A percentile compares a stretch with the other conserved stretches of the same genome.
phyloP scores from a whole-genome alignment of 176 grass and related monocot species.

The Carex kokanica region DNA sequence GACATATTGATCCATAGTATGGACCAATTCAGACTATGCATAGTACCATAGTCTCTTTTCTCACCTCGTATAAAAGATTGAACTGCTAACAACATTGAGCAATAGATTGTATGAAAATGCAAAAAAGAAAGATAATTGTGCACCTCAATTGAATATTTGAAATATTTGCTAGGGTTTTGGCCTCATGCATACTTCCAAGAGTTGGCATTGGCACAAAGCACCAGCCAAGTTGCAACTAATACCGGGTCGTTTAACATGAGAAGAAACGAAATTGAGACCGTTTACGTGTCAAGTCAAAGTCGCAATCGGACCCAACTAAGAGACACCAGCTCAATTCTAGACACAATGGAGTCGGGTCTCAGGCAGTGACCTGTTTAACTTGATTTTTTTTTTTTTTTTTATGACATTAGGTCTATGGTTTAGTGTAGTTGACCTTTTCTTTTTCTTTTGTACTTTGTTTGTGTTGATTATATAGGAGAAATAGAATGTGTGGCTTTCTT shows the following conservation, averaged over 20 bases:
- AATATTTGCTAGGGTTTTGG: slow-evolving; percentile 48
- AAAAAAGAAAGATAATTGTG: neutral
- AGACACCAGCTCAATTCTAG: slow-evolving; percentile 42
- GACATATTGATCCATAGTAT: too few relatives aligned
- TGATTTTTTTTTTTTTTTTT: neutral
- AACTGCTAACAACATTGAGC: neutral
- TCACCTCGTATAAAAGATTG: neutral
- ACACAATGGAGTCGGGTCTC: slow-evolving; percentile 44
- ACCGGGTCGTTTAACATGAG: slow-evolving; percentile 38
- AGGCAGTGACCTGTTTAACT: slow-evolving; percentile 20
- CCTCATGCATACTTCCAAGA: slow-evolving; percentile 60
- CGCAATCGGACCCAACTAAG: slow-evolving; percentile 28
- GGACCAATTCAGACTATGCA: too few relatives aligned
- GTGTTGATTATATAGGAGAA: slow-evolving; percentile 1
- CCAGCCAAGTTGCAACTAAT: slow-evolving; percentile 15
- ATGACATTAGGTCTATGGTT: neutral
- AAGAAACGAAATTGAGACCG: slow-evolving; percentile 38
- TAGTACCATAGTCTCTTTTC: neutral
- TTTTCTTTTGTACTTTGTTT: neutral
- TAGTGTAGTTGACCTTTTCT: neutral
- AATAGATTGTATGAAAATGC: neutral
- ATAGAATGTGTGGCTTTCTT: neutral
- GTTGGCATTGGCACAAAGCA: slow-evolving; percentile 35
- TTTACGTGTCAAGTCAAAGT: slow-evolving; percentile 34
- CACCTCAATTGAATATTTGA: neutral